Conservation (phyloP, 441 rosid genomes). For the Francoa sonchifolia region DNA sequence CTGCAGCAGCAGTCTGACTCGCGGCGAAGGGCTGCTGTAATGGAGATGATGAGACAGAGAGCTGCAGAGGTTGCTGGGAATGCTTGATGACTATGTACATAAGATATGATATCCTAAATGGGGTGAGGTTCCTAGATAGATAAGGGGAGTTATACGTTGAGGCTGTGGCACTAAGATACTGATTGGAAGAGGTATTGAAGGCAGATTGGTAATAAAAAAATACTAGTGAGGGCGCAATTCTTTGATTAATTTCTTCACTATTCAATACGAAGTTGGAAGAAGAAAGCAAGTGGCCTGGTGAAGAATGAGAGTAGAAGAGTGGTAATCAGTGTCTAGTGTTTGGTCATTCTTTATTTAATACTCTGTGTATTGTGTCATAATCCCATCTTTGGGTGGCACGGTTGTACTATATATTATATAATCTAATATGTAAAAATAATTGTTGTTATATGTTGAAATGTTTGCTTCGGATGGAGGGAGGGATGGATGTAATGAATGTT, state of each 20-base stretch:
- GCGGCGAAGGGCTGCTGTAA: constrained; percentile 96
- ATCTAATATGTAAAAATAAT: too few relatives aligned
- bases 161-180: constrained; percentile 21
- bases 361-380: too few relatives aligned
- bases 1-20: constrained; percentile 98
- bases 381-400: too few relatives aligned
- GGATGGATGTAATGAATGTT: too few relatives aligned
- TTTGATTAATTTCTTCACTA: constrained; percentile 18
- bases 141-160: constrained; percentile 19
- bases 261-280: constrained; percentile 12
- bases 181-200: constrained; percentile 17
- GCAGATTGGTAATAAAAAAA: constrained; percentile 16
- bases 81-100: constrained; percentile 50
- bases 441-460: too few relatives aligned
- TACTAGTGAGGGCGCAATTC: constrained; percentile 20
- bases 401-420: too few relatives aligned
- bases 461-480: too few relatives aligned
- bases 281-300: constrained; percentile 19
- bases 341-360: too few relatives aligned
- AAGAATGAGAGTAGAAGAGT: too few relatives aligned
- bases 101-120: constrained; percentile 22
- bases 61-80: constrained; percentile 92
- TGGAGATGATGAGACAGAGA: constrained; percentile 99
- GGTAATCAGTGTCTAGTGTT: too few relatives aligned
- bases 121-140: constrained; percentile 17